Conservation (phyloP, 140 eudicot species). For the Senecio squalidus region DNA sequence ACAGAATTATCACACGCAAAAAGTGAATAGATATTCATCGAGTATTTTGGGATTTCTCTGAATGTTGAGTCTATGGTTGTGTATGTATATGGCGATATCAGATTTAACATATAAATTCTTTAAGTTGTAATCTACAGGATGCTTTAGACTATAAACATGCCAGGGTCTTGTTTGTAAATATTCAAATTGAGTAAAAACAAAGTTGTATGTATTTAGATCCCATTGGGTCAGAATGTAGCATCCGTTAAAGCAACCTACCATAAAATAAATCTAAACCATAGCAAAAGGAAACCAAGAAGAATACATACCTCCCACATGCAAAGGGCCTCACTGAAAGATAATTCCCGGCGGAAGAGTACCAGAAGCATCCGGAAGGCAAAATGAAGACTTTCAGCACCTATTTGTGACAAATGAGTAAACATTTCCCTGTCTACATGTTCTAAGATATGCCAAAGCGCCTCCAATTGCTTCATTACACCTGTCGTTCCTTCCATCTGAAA, state of each 20-base stretch:
- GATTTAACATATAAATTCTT: too few species aligned
- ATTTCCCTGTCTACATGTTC: slow-evolving; percentile 78
- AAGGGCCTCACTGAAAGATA: slow-evolving; percentile 87
- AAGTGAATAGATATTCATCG: background rate
- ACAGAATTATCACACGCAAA: background rate
- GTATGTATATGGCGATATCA: background rate
- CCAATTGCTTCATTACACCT: slow-evolving; percentile 93
- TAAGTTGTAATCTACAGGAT: background rate
- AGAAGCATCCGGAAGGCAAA: slow-evolving; percentile 96
- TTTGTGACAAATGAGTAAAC: slow-evolving; percentile 70
- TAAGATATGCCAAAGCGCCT: slow-evolving; percentile 74
- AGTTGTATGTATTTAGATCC: background rate
- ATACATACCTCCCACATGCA: slow-evolving; percentile 98
- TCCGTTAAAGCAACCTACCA: background rate
- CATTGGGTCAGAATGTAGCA: background rate
- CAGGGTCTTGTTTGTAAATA: background rate
- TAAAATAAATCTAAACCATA: background rate
- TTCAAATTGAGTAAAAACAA: background rate
- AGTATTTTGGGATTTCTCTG: background rate
- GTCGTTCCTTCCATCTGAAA: slow-evolving; percentile 95
- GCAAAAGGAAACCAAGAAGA: slow-evolving; percentile 1
- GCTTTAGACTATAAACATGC: background rate
- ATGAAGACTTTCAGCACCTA: slow-evolving; percentile 98
- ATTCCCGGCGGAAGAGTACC: slow-evolving; percentile 92
- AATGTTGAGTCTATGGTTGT: background rate